These are phyloP conservation scores for Podospora conica DNA, from an alignment of 495 filamentous ascomycete species.

Conservation along the genomic window DNA sequence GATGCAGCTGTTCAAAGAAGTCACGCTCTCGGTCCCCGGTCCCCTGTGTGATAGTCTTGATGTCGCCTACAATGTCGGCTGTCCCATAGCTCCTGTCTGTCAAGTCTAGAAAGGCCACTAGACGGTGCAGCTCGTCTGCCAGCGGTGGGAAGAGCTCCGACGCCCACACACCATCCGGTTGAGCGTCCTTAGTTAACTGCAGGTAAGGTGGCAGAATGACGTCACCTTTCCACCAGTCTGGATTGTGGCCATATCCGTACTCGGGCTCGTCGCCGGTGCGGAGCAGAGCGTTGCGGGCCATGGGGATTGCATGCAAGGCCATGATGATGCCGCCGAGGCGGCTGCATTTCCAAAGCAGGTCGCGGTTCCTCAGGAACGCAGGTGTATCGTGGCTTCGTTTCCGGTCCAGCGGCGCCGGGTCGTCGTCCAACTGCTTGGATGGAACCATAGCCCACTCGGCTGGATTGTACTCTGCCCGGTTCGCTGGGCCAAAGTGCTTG, in stretches of 20 bases:
- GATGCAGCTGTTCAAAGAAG: constrained; percentile 18
- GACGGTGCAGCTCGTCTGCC: constrained; percentile 58
- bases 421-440: constrained; percentile 10
- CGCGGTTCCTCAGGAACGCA: constrained; percentile 63
- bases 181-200: constrained; percentile 43
- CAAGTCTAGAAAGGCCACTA: constrained; percentile 80
- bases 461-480: constrained; percentile 63
- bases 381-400: constrained; percentile 54
- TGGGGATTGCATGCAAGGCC: constrained; percentile 80
- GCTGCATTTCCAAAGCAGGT: constrained; percentile 14
- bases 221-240: constrained; percentile 83
- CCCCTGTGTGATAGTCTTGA: not conserved
- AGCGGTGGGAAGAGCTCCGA: constrained; percentile 31
- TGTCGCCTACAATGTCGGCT: constrained; percentile 42
- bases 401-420: constrained; percentile 43
- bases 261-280: constrained; percentile 41
- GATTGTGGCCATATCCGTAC: constrained; percentile 58
- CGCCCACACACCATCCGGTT: constrained; percentile 37
- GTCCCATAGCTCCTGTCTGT: constrained; percentile 80
- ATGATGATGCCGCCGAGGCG: constrained; percentile 65
- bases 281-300: constrained; percentile 68
- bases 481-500: constrained; percentile 64
- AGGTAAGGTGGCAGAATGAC: constrained; percentile 46
- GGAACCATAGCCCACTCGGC: constrained; percentile 71
- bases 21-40: constrained; percentile 22